These are phyloP conservation scores for Rhodotorula kratochvilovae DNA, from an alignment of 768 basidiomycete genomes.

Conservation along the genomic window DNA sequence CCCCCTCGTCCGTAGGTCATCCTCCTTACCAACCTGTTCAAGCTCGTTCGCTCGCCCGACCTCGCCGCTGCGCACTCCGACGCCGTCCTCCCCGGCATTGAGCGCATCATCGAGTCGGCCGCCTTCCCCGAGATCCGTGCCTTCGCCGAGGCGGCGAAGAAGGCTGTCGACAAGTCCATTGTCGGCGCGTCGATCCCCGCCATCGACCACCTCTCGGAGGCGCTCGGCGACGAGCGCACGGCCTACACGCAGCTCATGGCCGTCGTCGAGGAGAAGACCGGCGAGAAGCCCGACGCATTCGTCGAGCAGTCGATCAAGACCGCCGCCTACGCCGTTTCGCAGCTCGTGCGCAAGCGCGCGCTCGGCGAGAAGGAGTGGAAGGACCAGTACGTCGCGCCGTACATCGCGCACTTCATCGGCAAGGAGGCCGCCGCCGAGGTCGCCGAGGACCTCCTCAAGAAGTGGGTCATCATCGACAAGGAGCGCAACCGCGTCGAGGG, in stretches of 20 bases:
- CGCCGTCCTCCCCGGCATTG: constrained; percentile 80
- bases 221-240: constrained; percentile 38
- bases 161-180: constrained; percentile 56
- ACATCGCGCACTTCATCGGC: constrained; percentile 65
- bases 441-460: constrained; percentile 61
- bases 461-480: constrained; percentile 74
- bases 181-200: constrained; percentile 52
- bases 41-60: constrained; percentile 85
- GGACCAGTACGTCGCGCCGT: constrained; percentile 63
- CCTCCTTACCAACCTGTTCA: constrained; percentile 92
- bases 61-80: constrained; percentile 85
- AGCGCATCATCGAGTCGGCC: constrained; percentile 80
- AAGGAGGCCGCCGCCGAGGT: constrained; percentile 48
- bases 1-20: constrained; percentile 52
- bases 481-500: constrained; percentile 47
- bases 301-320: constrained; percentile 62
- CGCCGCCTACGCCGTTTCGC: constrained; percentile 69
- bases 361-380: constrained; percentile 49
- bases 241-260: constrained; percentile 30
- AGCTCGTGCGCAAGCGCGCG: constrained; percentile 58
- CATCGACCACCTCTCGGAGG: constrained; percentile 54
- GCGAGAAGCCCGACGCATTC: constrained; percentile 51
- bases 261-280: constrained; percentile 32
- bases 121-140: constrained; percentile 97
- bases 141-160: constrained; percentile 78